Evolutionary conservation across 2,329 filamentous ascomycete species (phyloP), one percentile per base, ranked within the genome.

Genomic region (Aureobasidium uvarum): DNA sequence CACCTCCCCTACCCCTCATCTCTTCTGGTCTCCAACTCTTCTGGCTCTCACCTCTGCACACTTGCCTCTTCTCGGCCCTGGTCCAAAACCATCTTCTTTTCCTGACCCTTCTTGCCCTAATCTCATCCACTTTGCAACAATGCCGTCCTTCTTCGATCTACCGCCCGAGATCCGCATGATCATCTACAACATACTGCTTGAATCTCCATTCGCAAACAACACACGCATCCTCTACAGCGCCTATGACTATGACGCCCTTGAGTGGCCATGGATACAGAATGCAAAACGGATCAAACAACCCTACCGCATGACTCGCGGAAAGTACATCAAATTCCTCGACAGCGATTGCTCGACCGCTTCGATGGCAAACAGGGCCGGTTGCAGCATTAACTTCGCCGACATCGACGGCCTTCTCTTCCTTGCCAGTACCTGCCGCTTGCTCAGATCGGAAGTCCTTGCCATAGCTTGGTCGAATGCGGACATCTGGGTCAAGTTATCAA

Each of bases 381-480:
- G 5, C 11, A 25, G 3, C 51, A 55, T 55, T 5, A 33, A 39
- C 36, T 18, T 38, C 6, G 33, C 31, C 33, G 20, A 55, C 20
- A 25, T 55, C 5, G 33, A 39, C 14, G 51, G 10, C 7, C 51
- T 55, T 7, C 51, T 55, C 33, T 38, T 18, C 20, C 51, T 55
- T 5, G 51, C 33, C 4, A 25, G 33, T 11, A 39, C 51, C 5
- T 55, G 51, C 10, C 51, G 33, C 4, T 20, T 39, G 13, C n/a
- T 39, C n/a, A 38, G 51, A 16, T 38, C 51, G 3, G 51, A 55
- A 39, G 4, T 56, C 8, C 38, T 56, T 23, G 36, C 36, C 20
- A 13, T 56, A 5, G 52, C 52, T 38, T 56, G 52, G 52, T 56
- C 52, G 23, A 43, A 43, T n/a, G 38, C 52, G 16, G 52, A 56